Evolutionary conservation across 2,329 filamentous ascomycete species (phyloP).

Genomic region (Neodidymelliopsis sp.): DNA sequence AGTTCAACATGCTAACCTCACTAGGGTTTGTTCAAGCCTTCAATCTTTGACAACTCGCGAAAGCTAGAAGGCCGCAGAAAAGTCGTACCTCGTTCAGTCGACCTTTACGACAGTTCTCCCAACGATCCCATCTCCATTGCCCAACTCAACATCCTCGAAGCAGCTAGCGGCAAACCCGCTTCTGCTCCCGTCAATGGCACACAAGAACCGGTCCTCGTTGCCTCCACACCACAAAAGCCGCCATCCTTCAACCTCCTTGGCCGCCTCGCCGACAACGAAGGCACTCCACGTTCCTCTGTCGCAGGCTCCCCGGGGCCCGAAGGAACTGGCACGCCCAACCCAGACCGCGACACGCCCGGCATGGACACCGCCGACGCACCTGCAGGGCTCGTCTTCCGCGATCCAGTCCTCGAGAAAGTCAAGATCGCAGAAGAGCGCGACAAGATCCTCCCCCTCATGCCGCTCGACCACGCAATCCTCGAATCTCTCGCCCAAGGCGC

Average conservation of each 20-base stretch:
- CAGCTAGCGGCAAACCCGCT: slow-evolving; percentile 53
- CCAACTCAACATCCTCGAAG: slow-evolving; percentile 71
- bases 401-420: slow-evolving; percentile 58
- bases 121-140: slow-evolving; percentile 90
- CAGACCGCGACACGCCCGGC: slow-evolving; percentile 53
- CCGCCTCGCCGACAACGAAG: slow-evolving; percentile 72
- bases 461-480: slow-evolving; percentile 88
- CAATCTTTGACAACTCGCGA: slow-evolving; percentile 80
- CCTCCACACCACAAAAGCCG: slow-evolving; percentile 60
- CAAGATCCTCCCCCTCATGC: slow-evolving; percentile 78
- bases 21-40: slow-evolving; percentile 84
- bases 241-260: slow-evolving; percentile 75
- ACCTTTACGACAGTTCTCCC: slow-evolving; percentile 90
- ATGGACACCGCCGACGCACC: slow-evolving; percentile 49
- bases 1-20: slow-evolving; percentile 13
- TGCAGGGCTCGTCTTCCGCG: slow-evolving; percentile 46
- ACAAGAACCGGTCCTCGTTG: slow-evolving; percentile 54
- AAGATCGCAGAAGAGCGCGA: slow-evolving; percentile 73
- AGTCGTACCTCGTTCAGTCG: slow-evolving; percentile 85
- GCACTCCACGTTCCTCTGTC: slow-evolving; percentile 83
- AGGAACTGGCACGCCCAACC: slow-evolving; percentile 75
- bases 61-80: slow-evolving; percentile 84
- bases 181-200: slow-evolving; percentile 40
- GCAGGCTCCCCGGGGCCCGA: slow-evolving; percentile 89
- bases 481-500: slow-evolving; percentile 88